Evolutionary conservation across 176 grass and related monocot species (phyloP), one percentile per base, ranked within the genome.

Genomic region (Hyparrhenia diplandra): DNA sequence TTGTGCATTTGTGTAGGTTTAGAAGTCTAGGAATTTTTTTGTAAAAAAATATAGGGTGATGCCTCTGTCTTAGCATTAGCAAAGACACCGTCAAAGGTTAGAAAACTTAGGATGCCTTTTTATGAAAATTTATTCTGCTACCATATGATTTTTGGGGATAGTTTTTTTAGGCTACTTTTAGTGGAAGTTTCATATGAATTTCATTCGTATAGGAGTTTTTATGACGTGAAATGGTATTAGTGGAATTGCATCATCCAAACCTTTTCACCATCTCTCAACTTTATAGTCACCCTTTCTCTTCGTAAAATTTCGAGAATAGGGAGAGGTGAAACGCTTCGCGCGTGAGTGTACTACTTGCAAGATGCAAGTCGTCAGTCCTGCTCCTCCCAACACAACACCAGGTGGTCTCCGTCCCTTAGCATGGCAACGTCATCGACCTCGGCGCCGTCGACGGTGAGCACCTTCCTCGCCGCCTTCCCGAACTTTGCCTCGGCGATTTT

Each of bases 381-480:
- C 35, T 30, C 69, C 69, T 71, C 32, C 28, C 24, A 83, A 37
- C 69, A 68, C 35, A 88, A 20, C 29, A 90, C 79, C 46, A 90
- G 40, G 54, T 88, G 85, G 61, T 93, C 88, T 4, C 86, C 82
- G 2, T 93, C 85, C 60, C 85, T 87, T 4, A 93, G 64, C 12
- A 27, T 71, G 57, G 10, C 39, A 23, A 90, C n/a, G 54, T 90
- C 85, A 9, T 93, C 88, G 28, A 83, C 81, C 25, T 87, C 87
- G 37, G n/a, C 85, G 37, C 88, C 85, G 13, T 80, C 91, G 6
- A 68, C 30, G 24, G 85, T 78, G 51, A 90, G 46, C 18, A 80
- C 79, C 79, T 13, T 43, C 17, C 13, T 86, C 29, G n/a, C 82
- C 13, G 58, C n/a, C 59, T 80, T 86, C 27, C 78, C 85, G 35